Percentiles rank a stretch among this genome's conserved stretches.
Evolutionary conservation across 2,329 filamentous ascomycete species (phyloP).

Genomic region (Paraconiothyrium brasiliense): DNA sequence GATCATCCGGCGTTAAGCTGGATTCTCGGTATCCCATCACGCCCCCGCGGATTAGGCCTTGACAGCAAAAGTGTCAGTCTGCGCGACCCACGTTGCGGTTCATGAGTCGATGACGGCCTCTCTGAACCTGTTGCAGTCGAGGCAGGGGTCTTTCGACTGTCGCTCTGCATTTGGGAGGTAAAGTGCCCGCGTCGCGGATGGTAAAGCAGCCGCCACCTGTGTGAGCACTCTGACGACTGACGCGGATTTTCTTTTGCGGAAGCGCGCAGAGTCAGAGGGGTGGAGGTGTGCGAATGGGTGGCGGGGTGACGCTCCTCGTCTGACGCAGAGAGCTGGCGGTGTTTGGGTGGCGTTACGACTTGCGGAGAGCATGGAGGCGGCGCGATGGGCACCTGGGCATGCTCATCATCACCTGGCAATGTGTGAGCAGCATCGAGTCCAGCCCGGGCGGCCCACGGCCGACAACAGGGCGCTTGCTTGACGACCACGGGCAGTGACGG

Average conservation of each 20-base stretch:
- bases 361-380: constrained; percentile 14
- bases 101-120: background rate
- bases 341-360: constrained; percentile 17
- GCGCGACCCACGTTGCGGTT: background rate
- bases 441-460: constrained; percentile 18
- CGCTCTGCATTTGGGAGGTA: constrained; percentile 2
- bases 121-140: background rate
- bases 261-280: constrained; percentile 12
- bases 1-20: constrained; percentile 2
- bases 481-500: constrained; percentile 36
- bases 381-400: background rate
- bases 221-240: background rate
- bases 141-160: background rate
- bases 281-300: background rate
- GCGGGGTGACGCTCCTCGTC: constrained; percentile 22
- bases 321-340: constrained; percentile 22
- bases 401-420: constrained; percentile 15
- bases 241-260: background rate
- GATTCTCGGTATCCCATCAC: background rate
- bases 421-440: constrained; percentile 16
- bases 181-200: background rate
- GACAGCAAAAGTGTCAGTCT: background rate
- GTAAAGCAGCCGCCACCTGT: background rate
- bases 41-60: background rate
- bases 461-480: constrained; percentile 17